Base-by-base conservation (phyloP, 352 stramenopile species). In the Phytopythium litorale region DNA sequence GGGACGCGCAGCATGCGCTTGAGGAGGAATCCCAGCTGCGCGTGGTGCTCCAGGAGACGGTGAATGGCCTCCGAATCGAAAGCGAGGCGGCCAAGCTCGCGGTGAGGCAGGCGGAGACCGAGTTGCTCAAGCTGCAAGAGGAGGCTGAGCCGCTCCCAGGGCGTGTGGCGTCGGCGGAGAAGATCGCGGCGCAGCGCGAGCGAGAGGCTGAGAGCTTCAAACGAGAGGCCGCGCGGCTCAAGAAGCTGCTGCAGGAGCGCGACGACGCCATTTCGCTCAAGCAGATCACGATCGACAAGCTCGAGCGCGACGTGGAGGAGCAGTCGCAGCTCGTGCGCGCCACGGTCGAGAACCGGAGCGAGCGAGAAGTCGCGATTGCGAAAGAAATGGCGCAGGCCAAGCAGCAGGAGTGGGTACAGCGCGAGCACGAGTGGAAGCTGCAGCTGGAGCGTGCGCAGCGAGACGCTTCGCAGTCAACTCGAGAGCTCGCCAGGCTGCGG, bases 261-360 rank as follows among this genome's bases (percentile, higher is more conserved):
- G 49, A 62, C 30, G 35, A 30, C 68, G 13, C 54, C 32, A 18
- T 50, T 25, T 38, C 40, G 45, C 19, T 32, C 33, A 37, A 58
- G n/a, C 65, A 68, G 37, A 62, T 65, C 8, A 62, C 70, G 23
- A 70, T 61, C 43, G 72, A 68, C 6, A 63, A 60, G 43, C 60
- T 75, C 19, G 60, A 74, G 60, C 51, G 55, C 37, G 16, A 65
- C 33, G 9, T 58, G 51, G 33, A 79, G 43, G 55, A 67, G 33
- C 53, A 70, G 40, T 37, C 49, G 19, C 71, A 79, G 15, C 58
- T 59, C 8, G 50, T 62, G 21, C 71, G 72, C 48, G 65, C 75
- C 53, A 70, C 75, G 49, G 46, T 25, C 23, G 73, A 81, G 48
- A 64, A 45, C 18, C 84, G 23, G 67, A 72, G 23, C 67, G 71